phyloP scores from a whole-genome alignment of 75 land plant genomes.

The Ceratopteris richardii region DNA sequence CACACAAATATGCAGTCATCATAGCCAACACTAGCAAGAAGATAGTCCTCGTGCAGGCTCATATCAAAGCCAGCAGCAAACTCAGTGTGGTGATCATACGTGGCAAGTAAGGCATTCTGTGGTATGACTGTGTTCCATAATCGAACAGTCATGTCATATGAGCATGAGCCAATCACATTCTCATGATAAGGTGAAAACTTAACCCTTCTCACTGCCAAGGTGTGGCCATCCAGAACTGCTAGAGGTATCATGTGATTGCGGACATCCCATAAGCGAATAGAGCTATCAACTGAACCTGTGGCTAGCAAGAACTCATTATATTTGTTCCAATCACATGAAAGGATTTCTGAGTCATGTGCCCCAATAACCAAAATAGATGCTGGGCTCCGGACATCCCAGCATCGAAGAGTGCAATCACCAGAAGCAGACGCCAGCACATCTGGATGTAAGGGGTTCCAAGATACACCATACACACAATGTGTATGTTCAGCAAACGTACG shows the following conservation, averaged over 20 bases:
- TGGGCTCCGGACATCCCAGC: conserved; percentile 91
- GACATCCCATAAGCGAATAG: conserved; percentile 82
- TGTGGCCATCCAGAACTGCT: conserved; percentile 67
- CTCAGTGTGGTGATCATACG: conserved; percentile 91
- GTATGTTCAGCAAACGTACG: conserved; percentile 84
- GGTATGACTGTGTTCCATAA: conserved; percentile 74
- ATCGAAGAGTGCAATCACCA: conserved; percentile 76
- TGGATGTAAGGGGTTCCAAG: conserved; percentile 86
- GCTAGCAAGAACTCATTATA: conserved; percentile 71
- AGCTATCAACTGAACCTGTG: conserved; percentile 76
- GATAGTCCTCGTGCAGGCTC: conserved; percentile 87
- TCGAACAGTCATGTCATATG: conserved; percentile 92
- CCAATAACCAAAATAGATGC: conserved; percentile 60
- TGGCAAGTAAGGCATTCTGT: conserved; percentile 62
- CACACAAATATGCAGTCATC: conserved; percentile 91
- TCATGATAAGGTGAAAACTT: conserved; percentile 79
- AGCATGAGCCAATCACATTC: conserved; percentile 61
- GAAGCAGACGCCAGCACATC: conserved; percentile 91
- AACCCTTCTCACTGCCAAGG: conserved; percentile 70
- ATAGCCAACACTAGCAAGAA: conserved; percentile 90
- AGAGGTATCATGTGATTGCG: conserved; percentile 57
- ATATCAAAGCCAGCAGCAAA: conserved; percentile 86
- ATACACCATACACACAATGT: conserved; percentile 75
- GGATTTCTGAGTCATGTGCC: conserved; percentile 78
- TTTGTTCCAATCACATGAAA: conserved; percentile 96